These are phyloP conservation scores for Agaricus sinodeliciosus DNA, from an alignment of 768 basidiomycete species.

Conservation along the genomic window DNA sequence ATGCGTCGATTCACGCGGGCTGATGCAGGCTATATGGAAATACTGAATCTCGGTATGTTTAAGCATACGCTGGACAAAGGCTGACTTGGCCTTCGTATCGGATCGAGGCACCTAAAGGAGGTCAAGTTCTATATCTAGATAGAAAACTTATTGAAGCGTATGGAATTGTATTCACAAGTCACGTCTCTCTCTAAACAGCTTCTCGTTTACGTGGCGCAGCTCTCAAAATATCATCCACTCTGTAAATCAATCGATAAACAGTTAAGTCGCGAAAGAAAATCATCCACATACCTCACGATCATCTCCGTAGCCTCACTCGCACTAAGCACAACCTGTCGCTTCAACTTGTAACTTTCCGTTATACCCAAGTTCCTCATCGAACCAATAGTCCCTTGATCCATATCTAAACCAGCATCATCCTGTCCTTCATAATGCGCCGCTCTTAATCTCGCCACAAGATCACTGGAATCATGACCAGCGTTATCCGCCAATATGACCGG, in stretches of 20 bases:
- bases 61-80: too few relatives aligned
- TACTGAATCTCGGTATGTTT: too few relatives aligned
- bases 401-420: conserved; percentile 84
- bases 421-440: conserved; percentile 93
- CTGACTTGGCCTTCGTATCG: too few relatives aligned
- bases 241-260: conserved; percentile 19
- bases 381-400: conserved; percentile 78
- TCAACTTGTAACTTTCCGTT: conserved; percentile 97
- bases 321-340: conserved; percentile 89
- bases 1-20: too few relatives aligned
- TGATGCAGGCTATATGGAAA: too few relatives aligned
- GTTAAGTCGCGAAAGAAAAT: neutral
- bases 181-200: conserved; percentile 42
- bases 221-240: conserved; percentile 89
- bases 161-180: neutral
- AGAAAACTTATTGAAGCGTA: too few relatives aligned
- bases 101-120: too few relatives aligned
- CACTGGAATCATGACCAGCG: conserved; percentile 96
- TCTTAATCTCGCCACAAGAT: conserved; percentile 82
- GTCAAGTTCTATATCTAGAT: too few relatives aligned
- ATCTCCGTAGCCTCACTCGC: conserved; percentile 97
- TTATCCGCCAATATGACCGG: conserved; percentile 97
- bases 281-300: conserved; percentile 74
- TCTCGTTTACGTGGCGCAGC: conserved; percentile 83
- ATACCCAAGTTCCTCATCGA: conserved; percentile 87